Conservation (phyloP, 106 monocot species). For the Xerophyta viscosa region DNA sequence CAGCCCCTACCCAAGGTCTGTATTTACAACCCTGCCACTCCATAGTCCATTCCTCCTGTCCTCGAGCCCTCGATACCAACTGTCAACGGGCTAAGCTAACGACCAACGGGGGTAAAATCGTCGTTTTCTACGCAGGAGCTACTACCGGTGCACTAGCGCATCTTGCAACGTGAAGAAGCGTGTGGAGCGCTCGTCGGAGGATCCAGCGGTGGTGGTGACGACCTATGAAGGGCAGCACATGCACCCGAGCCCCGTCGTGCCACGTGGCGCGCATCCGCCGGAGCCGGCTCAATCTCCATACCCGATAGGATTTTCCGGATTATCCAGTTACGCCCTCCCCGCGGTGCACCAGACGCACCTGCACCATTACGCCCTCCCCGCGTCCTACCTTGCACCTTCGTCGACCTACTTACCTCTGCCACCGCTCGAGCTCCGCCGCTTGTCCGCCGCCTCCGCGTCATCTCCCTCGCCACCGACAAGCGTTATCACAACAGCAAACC, state of each 20-base stretch:
- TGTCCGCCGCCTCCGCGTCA: neutral
- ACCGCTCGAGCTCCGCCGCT: slow-evolving; percentile 1
- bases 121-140: slow-evolving; percentile 45
- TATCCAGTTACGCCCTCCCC: neutral
- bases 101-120: neutral
- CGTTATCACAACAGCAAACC: neutral
- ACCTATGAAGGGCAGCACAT: slow-evolving; percentile 82
- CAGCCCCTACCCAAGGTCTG: slow-evolving; percentile 67
- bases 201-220: slow-evolving; percentile 55
- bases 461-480: neutral
- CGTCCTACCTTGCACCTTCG: neutral
- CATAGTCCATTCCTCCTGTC: neutral
- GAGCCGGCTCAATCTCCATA: neutral
- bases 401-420: slow-evolving; percentile 4
- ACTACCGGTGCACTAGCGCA: slow-evolving; percentile 69
- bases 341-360: neutral
- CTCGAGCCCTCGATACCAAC: neutral
- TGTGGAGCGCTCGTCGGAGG: slow-evolving; percentile 56
- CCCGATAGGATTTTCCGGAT: neutral
- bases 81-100: too few relatives aligned
- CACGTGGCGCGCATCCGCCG: slow-evolving; percentile 22
- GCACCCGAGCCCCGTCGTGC: slow-evolving; percentile 33
- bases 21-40: slow-evolving; percentile 21
- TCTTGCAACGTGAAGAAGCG: slow-evolving; percentile 73
- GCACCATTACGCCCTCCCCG: neutral